Base-by-base conservation (phyloP, 2,329 filamentous ascomycete species). In the Tolypocladium ovalisporum region DNA sequence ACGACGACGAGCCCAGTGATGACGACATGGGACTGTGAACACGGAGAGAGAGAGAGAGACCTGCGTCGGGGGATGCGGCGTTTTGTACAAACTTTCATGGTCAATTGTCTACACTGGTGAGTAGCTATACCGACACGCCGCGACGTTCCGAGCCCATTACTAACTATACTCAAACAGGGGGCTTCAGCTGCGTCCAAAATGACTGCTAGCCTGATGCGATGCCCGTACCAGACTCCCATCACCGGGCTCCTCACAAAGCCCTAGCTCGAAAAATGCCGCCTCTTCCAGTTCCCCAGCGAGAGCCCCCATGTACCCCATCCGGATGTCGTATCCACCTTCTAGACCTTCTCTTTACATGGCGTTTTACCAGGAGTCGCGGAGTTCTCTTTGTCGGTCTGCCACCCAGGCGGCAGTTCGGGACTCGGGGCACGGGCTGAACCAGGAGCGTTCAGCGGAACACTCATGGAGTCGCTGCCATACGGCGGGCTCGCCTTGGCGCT, bases 1-100 rank as follows among this genome's bases (percentile, higher is more conserved):
- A 82, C 39, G 85, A 87, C 62, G 83, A 87, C 53, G 83, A 87
- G 54, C 74, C 74, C 55, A 79, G 74, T 53, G 78, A 81, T 60
- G 77, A 80, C 55, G 78, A 80, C 37, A 81, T 81, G 79, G 75
- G 71, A n/a, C 62, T 73, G 39, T 73, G 63, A 71, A 22, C 9
- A 6, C 17, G 6, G n/a, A 12, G 2, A n/a, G 9, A 22, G 5
- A 6, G 29, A 12, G n/a, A 12, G 2, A n/a, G 9, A 5, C 29
- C 27, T n/a, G 5, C 42, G 24, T 47, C 12, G 4, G 10, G 22
- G 5, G 13, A 32, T 17, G 8, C 44, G 6, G 27, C 2, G 17
- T 10, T 29, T 1, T 49, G 10, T 29, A 47, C 2, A 3, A 47
- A 4, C 15, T 47, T 22, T 22, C 8, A 3, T 47, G 9, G 0